A percentile compares a stretch with the other conserved stretches of the same genome.
These are phyloP conservation scores for Neodidymelliopsis sp. DNA, from an alignment of 2,329 filamentous ascomycete species.

Conservation along the genomic window DNA sequence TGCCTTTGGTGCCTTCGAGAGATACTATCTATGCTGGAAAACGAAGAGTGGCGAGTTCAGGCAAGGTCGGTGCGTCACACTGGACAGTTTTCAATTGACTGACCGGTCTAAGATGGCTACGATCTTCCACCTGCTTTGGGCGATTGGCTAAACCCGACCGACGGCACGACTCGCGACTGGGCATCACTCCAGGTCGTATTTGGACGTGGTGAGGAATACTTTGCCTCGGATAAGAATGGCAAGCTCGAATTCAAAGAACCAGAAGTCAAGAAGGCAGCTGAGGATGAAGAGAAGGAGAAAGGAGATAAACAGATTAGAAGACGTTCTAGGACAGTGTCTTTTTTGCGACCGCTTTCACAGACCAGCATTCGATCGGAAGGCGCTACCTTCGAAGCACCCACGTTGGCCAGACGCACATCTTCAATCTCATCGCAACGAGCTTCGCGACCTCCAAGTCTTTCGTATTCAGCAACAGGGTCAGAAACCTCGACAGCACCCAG, in stretches of 20 bases:
- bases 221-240: constrained; percentile 49
- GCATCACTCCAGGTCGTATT: constrained; percentile 49
- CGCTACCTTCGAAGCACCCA: constrained; percentile 12
- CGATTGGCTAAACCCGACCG: constrained; percentile 45
- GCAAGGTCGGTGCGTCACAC: constrained; percentile 39
- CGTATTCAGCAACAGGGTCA: constrained; percentile 33
- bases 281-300: constrained; percentile 27
- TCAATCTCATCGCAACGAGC: constrained; percentile 25
- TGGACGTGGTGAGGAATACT: constrained; percentile 50
- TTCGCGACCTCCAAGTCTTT: constrained; percentile 33
- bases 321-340: constrained; percentile 41
- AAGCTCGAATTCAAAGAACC: constrained; percentile 48
- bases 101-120: constrained; percentile 38
- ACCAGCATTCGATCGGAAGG: constrained; percentile 24
- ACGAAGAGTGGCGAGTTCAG: constrained; percentile 44
- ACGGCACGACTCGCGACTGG: constrained; percentile 42
- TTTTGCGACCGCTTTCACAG: constrained; percentile 38
- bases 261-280: constrained; percentile 29
- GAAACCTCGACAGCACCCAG: constrained; percentile 27
- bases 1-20: constrained; percentile 51
- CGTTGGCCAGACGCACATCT: constrained; percentile 26
- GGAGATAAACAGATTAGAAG: constrained; percentile 29
- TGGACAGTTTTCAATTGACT: background rate
- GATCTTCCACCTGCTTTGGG: constrained; percentile 44
- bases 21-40: constrained; percentile 52